Evolutionary conservation across 129 eudicot species (phyloP), one percentile per base, ranked within the genome.

Genomic region (Flaveria brownii): DNA sequence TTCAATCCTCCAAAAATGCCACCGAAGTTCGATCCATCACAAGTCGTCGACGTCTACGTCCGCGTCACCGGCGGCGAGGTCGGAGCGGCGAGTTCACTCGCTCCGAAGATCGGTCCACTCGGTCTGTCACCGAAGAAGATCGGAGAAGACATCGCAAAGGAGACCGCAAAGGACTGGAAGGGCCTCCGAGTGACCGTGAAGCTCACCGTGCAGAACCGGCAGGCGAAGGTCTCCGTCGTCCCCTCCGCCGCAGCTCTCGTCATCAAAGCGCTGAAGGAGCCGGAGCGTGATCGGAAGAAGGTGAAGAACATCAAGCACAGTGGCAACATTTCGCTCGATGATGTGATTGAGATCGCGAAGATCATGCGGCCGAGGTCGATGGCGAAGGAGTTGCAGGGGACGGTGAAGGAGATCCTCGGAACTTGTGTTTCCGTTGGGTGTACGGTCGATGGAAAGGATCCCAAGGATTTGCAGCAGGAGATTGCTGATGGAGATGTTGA

Each of bases 41-140:
- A 80, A 36, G 85, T 84, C 67, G 77, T 84, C 33, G 87, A 84
- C 57, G 87, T 84, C 36, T 84, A 68, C 55, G 82, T 84, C 82
- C 85, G 79, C 2, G 85, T 84, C 60, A 84, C 84, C 66, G 87
- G 85, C 1, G 87, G 87, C n/a, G 87, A 84, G 64, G 85, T 84
- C 46, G 85, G 88, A 0, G 85, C 88, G 7, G 83, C 88, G 9
- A 45, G 63, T 18, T 84, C 88, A 2, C 82, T 84, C 74, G 85
- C 83, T 9, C 88, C 88, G 1, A 84, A 84, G 20, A 81, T 84
- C 55, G 85, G 85, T 9, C 85, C 85, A 1, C 73, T 84, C 15
- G 88, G 88, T 26, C 77, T 84, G 15, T 84, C 83, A 1, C 88
- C 85, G 0, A 84, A 84, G 62, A 84, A 81, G 73, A 84, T 84